These are phyloP conservation scores for Fomitopsis palustris DNA, from an alignment of 1,284 basidiomycete genomes.

Conservation along the genomic window DNA sequence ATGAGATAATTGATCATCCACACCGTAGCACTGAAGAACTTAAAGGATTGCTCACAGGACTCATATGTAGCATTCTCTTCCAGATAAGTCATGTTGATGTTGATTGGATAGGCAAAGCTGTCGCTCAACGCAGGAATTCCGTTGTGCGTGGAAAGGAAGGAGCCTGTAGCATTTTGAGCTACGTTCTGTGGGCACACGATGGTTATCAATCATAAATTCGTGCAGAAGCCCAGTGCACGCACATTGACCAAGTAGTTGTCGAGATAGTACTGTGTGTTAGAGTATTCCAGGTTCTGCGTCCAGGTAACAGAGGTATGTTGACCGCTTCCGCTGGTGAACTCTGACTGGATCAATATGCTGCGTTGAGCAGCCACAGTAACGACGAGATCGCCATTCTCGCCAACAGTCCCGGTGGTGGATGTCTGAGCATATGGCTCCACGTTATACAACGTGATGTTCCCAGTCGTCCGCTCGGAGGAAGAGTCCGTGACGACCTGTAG, in stretches of 20 bases:
- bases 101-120: constrained; percentile 60
- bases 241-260: constrained; percentile 49
- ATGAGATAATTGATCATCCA: constrained; percentile 1
- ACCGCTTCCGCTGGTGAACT: constrained; percentile 57
- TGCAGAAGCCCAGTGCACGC: constrained; percentile 8
- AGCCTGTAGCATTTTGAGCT: constrained; percentile 56
- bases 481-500: constrained; percentile 68
- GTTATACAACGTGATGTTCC: constrained; percentile 56
- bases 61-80: constrained; percentile 32
- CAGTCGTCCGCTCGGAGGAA: constrained; percentile 61
- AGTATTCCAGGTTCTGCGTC: constrained; percentile 49
- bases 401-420: constrained; percentile 41
- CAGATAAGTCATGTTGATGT: constrained; percentile 52
- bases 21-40: not conserved
- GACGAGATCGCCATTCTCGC: constrained; percentile 41
- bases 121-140: constrained; percentile 51
- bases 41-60: constrained; percentile 42
- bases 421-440: constrained; percentile 55
- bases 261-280: constrained; percentile 53
- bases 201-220: not conserved
- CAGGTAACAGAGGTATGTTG: constrained; percentile 49
- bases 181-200: constrained; percentile 43
- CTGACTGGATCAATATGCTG: constrained; percentile 51
- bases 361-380: constrained; percentile 54
- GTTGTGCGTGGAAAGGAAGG: constrained; percentile 57